phyloP scores from a whole-genome alignment of 2,329 filamentous ascomycete genomes.

The Talaromyces sp. region DNA sequence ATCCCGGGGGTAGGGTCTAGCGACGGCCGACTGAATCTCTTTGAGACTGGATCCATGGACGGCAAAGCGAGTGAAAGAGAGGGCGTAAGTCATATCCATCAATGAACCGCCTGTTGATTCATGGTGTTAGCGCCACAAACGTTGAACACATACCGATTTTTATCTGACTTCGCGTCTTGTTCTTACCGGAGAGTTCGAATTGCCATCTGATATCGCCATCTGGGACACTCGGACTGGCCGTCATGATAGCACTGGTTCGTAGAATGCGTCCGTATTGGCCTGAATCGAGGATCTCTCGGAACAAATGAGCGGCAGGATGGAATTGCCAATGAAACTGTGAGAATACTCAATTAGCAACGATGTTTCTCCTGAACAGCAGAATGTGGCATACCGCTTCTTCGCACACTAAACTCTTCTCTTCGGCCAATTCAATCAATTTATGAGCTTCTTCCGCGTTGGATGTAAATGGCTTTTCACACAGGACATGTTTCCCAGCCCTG shows the following conservation, averaged over 20 bases:
- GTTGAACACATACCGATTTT: too few relatives aligned
- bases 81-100: slow-evolving; percentile 38
- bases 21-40: slow-evolving; percentile 29
- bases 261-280: slow-evolving; percentile 30
- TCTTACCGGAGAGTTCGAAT: slow-evolving; percentile 30
- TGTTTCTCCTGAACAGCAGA: neutral
- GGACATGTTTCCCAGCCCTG: slow-evolving; percentile 49
- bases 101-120: slow-evolving; percentile 27
- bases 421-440: slow-evolving; percentile 38
- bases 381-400: slow-evolving; percentile 15
- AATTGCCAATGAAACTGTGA: slow-evolving; percentile 38
- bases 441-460: slow-evolving; percentile 44
- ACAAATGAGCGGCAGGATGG: slow-evolving; percentile 37
- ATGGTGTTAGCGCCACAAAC: neutral
- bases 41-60: slow-evolving; percentile 24
- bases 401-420: slow-evolving; percentile 16
- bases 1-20: slow-evolving; percentile 22
- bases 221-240: slow-evolving; percentile 22
- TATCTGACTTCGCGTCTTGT: too few relatives aligned
- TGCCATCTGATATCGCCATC: slow-evolving; percentile 36
- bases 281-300: slow-evolving; percentile 32
- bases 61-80: slow-evolving; percentile 31
- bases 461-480: slow-evolving; percentile 51
- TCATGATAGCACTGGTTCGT: slow-evolving; percentile 24
- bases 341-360: neutral